Evolutionary conservation across 139 green algal species (phyloP).

Genomic region (Klebsormidium nitens): DNA sequence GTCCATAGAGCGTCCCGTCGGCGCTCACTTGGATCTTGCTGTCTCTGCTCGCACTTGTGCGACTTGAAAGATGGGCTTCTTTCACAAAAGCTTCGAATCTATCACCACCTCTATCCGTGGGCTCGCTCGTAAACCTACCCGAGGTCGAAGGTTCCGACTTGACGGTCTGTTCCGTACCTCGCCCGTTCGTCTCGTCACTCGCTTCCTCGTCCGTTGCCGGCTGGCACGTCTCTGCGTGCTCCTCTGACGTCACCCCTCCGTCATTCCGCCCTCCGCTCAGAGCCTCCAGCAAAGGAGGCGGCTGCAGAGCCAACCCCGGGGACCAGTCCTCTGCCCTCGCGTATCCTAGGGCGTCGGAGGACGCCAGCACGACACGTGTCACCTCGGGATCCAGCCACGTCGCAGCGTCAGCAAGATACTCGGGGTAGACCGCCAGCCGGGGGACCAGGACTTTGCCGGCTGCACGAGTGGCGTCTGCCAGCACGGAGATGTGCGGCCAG

Average conservation of each 20-base stretch:
- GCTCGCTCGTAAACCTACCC: no score
- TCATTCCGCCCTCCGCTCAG: not conserved
- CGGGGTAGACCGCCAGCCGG: slow-evolving; percentile 69
- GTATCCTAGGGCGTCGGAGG: slow-evolving; percentile 6
- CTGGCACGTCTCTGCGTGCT: no score
- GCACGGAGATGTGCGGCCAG: slow-evolving; percentile 67
- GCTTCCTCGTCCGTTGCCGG: no score
- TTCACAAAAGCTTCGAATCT: no score
- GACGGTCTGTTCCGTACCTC: not conserved
- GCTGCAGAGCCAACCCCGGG: not conserved
- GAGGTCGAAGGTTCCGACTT: no score
- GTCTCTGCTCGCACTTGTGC: no score
- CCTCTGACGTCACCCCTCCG: no score
- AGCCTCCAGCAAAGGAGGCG: not conserved
- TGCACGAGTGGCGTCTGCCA: slow-evolving; percentile 56
- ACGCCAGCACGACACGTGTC: not conserved
- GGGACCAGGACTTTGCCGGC: slow-evolving; percentile 65
- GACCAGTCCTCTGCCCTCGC: slow-evolving; percentile 3
- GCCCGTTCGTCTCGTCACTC: no score
- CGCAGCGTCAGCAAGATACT: not conserved
- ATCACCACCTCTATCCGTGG: no score
- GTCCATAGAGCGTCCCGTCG: not conserved
- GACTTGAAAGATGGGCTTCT: no score
- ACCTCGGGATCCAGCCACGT: not conserved
- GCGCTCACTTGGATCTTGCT: not conserved